Evolutionary conservation across 129 eudicot genomes (phyloP).

Genomic region (Deinandra increscens): DNA sequence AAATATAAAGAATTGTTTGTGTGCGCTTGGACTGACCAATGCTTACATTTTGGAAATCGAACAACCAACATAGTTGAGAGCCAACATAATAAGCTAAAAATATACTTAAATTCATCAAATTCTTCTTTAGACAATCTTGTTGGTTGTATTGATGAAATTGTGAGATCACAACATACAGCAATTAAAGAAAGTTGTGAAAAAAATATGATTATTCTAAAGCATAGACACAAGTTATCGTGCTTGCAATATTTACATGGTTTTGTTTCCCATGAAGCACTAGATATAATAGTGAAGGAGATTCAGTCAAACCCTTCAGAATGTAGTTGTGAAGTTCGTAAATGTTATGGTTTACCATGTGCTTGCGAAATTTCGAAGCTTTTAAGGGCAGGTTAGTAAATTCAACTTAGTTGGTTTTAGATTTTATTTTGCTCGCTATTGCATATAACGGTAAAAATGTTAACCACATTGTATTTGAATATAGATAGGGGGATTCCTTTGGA

Average conservation of each 20-base stretch:
- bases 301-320: not conserved
- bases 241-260: too few relatives aligned
- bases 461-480: not conserved
- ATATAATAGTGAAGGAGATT: not conserved
- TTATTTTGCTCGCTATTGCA: not conserved
- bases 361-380: not conserved
- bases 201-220: too few relatives aligned
- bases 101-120: too few relatives aligned
- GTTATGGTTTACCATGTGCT: not conserved
- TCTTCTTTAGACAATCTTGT: too few relatives aligned
- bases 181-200: too few relatives aligned
- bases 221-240: too few relatives aligned
- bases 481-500: too few relatives aligned
- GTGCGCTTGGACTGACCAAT: not conserved
- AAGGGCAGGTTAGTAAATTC: not conserved
- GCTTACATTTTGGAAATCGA: not conserved
- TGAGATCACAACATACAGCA: too few relatives aligned
- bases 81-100: too few relatives aligned
- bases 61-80: too few relatives aligned
- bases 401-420: not conserved
- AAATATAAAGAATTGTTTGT: too few relatives aligned
- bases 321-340: not conserved
- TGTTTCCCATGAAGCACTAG: not conserved
- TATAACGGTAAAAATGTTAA: not conserved
- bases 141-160: too few relatives aligned